These are phyloP conservation scores for Raffaelea arxii DNA, from an alignment of 2,329 filamentous ascomycete species.

Conservation along the genomic window DNA sequence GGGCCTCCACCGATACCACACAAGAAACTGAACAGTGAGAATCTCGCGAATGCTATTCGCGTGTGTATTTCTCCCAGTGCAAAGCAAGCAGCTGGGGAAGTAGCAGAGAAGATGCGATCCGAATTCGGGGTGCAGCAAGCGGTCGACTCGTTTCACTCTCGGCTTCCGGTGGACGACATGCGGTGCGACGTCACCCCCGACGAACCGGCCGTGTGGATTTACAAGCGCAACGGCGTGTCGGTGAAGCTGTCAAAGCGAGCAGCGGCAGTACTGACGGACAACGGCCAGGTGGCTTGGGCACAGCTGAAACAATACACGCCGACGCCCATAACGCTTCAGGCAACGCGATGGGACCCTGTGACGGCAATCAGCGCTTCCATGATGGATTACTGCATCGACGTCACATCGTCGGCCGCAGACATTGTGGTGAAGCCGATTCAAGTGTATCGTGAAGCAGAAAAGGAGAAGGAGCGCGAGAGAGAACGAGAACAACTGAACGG, in stretches of 20 bases:
- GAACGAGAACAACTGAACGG: background rate
- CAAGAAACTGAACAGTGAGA: conserved; percentile 56
- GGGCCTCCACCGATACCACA: conserved; percentile 61
- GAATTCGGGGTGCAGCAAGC: conserved; percentile 28
- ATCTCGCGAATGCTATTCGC: conserved; percentile 53
- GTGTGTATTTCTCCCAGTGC: background rate
- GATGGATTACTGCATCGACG: conserved; percentile 48
- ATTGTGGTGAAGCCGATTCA: conserved; percentile 54
- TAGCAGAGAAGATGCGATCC: conserved; percentile 18
- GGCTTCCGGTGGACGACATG: conserved; percentile 23
- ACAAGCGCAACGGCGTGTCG: conserved; percentile 20
- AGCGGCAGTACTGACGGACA: conserved; percentile 40
- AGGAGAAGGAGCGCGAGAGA: background rate
- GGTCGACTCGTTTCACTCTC: conserved; percentile 28
- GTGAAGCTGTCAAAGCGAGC: conserved; percentile 36
- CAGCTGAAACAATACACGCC: conserved; percentile 30
- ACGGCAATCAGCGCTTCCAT: conserved; percentile 70
- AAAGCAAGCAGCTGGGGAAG: background rate
- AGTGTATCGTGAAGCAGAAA: background rate
- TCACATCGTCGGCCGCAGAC: conserved; percentile 39
- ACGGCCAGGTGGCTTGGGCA: conserved; percentile 39
- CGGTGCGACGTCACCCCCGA: conserved; percentile 29
- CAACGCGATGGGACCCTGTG: conserved; percentile 60
- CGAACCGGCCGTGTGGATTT: conserved; percentile 40
- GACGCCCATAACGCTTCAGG: background rate